Evolutionary conservation across 352 stramenopile species (phyloP).

Genomic region (Pythium aphanidermatum): DNA sequence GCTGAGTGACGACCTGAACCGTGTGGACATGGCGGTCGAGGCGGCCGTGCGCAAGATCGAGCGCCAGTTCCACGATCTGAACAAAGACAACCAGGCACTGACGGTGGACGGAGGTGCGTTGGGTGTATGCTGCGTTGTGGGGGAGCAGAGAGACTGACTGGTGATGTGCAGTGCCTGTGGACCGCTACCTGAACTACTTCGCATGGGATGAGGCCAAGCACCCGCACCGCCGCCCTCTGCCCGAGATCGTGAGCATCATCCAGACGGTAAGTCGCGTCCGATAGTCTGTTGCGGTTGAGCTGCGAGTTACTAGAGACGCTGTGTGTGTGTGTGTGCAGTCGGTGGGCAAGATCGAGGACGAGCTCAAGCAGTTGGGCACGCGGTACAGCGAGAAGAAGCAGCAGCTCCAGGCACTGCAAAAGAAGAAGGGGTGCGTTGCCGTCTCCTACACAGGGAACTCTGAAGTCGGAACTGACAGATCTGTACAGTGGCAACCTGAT

Average conservation of each 20-base stretch:
- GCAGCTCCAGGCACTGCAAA: slow-evolving; percentile 83
- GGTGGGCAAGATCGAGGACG: slow-evolving; percentile 94
- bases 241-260: slow-evolving; percentile 95
- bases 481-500: slow-evolving; percentile 87
- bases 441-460: not conserved
- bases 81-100: slow-evolving; percentile 77
- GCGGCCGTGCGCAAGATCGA: slow-evolving; percentile 96
- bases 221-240: slow-evolving; percentile 92
- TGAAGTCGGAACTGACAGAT: not conserved
- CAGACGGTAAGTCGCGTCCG: slow-evolving; percentile 60
- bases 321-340: too few relatives aligned
- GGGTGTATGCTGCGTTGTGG: too few relatives aligned
- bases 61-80: slow-evolving; percentile 93
- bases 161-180: slow-evolving; percentile 70
- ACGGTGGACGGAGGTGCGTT: slow-evolving; percentile 74
- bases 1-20: slow-evolving; percentile 92
- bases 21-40: slow-evolving; percentile 94
- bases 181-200: slow-evolving; percentile 96
- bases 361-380: slow-evolving; percentile 93
- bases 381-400: slow-evolving; percentile 95
- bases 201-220: slow-evolving; percentile 98
- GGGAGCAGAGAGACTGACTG: not conserved
- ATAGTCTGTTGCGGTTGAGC: not conserved
- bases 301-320: too few relatives aligned
- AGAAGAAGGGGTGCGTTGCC: slow-evolving; percentile 83